Conservation (phyloP, 2,329 filamentous ascomycete genomes). For the Hymenoscyphus repandus region DNA sequence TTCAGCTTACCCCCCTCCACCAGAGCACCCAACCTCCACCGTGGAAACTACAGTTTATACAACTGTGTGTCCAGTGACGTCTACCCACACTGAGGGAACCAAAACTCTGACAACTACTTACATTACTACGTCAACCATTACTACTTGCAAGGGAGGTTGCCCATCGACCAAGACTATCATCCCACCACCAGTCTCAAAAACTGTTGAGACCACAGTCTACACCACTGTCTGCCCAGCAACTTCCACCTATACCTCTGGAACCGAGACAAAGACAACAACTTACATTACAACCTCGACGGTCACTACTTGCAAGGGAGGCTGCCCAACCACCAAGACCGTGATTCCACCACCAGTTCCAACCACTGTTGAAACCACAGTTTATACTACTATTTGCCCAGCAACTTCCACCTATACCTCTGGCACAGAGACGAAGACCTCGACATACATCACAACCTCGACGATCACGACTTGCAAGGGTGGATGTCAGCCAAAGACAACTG, state of each 20-base stretch:
- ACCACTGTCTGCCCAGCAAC: background rate
- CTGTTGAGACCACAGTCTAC: background rate
- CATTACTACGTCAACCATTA: no score
- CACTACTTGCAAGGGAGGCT: background rate
- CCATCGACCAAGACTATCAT: no score
- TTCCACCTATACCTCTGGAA: background rate
- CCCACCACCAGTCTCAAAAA: no score
- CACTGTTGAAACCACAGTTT: background rate
- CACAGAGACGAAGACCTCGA: background rate
- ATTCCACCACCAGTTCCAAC: background rate
- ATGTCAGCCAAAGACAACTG: background rate
- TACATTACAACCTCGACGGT: background rate
- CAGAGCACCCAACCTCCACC: constrained; percentile 12
- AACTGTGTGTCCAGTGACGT: no score
- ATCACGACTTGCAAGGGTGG: background rate
- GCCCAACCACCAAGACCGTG: background rate
- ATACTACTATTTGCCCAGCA: background rate
- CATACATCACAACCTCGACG: background rate
- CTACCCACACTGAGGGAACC: no score
- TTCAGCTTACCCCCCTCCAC: background rate
- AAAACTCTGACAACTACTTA: no score
- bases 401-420: background rate
- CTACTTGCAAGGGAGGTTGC: no score
- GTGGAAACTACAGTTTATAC: background rate
- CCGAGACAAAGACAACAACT: background rate